Evolutionary conservation across 2,329 filamentous ascomycete species (phyloP).

Genomic region (Trichoderma semiorbis): DNA sequence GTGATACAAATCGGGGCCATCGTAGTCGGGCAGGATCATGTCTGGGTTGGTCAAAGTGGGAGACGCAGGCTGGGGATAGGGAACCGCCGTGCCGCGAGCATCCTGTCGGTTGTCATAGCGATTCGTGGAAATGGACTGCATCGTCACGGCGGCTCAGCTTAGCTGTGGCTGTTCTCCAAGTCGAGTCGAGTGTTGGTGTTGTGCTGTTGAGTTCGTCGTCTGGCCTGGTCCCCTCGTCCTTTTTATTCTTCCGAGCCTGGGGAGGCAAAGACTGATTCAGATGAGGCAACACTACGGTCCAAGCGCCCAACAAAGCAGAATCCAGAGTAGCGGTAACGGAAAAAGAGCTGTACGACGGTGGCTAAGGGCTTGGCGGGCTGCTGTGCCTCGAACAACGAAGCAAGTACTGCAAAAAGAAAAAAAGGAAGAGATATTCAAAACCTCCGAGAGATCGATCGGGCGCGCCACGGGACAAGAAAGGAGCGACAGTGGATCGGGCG

Average conservation of each 20-base stretch:
- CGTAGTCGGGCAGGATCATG: conserved; percentile 83
- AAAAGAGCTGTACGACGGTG: neutral
- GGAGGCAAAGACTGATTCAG: neutral
- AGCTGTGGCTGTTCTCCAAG: neutral
- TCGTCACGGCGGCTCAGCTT: conserved; percentile 29
- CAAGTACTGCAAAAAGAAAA: neutral
- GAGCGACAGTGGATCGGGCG: conserved; percentile 15
- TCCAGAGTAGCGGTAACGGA: conserved; percentile 1
- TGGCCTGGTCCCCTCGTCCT: neutral
- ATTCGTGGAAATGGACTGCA: conserved; percentile 27
- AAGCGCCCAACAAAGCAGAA: neutral
- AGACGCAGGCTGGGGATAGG: conserved; percentile 60
- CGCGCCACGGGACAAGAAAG: conserved; percentile 16
- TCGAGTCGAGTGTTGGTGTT: neutral
- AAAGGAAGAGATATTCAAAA: neutral
- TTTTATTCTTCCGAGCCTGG: neutral
- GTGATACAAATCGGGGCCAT: conserved; percentile 53
- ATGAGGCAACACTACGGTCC: neutral
- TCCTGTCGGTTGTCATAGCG: conserved; percentile 31
- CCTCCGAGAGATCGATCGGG: conserved; percentile 7
- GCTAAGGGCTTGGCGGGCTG: neutral
- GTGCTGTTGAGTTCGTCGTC: neutral
- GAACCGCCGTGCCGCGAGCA: conserved; percentile 27
- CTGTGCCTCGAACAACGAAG: neutral
- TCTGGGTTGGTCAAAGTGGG: conserved; percentile 91